These are phyloP conservation scores for Dentipellis sp. DNA, from an alignment of 768 basidiomycete species.

Conservation along the genomic window DNA sequence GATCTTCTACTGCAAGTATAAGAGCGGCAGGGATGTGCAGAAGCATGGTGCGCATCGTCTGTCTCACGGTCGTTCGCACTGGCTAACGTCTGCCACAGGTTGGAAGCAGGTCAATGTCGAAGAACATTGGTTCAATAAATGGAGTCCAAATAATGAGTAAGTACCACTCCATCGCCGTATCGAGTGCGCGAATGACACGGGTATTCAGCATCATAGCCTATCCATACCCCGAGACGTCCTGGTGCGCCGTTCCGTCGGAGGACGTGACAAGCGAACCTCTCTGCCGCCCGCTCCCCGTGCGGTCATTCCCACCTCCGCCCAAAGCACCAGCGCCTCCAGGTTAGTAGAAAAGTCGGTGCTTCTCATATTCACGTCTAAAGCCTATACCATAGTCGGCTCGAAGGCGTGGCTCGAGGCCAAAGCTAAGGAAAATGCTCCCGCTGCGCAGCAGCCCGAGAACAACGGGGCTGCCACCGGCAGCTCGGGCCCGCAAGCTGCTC, in stretches of 20 bases:
- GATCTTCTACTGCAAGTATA: conserved; percentile 32
- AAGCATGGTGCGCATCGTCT: conserved; percentile 29
- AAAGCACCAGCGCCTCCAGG: conserved; percentile 23
- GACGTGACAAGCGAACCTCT: conserved; percentile 28
- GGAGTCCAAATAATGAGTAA: conserved; percentile 22
- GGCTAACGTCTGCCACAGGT: conserved; percentile 20
- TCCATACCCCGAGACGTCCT: conserved; percentile 32
- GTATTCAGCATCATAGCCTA: conserved; percentile 14
- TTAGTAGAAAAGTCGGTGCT: conserved; percentile 10
- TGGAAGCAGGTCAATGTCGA: conserved; percentile 38
- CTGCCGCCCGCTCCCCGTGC: conserved; percentile 35
- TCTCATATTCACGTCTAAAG: not conserved
- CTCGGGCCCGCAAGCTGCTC: not conserved
- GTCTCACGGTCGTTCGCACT: not conserved
- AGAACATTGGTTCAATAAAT: conserved; percentile 33
- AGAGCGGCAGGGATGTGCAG: conserved; percentile 31
- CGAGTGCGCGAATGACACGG: not conserved
- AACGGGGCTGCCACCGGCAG: not conserved
- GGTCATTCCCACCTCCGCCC: conserved; percentile 19
- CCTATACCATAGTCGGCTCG: conserved; percentile 8
- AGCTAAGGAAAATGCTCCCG: not conserved
- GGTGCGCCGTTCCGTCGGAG: conserved; percentile 30
- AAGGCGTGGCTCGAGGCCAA: conserved; percentile 12
- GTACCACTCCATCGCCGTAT: not conserved
- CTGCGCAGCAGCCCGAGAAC: not conserved